A percentile compares a stretch with the other conserved stretches of the same genome.
Conservation (phyloP, 306 rosid genomes). For the Prunus fruticosa region DNA sequence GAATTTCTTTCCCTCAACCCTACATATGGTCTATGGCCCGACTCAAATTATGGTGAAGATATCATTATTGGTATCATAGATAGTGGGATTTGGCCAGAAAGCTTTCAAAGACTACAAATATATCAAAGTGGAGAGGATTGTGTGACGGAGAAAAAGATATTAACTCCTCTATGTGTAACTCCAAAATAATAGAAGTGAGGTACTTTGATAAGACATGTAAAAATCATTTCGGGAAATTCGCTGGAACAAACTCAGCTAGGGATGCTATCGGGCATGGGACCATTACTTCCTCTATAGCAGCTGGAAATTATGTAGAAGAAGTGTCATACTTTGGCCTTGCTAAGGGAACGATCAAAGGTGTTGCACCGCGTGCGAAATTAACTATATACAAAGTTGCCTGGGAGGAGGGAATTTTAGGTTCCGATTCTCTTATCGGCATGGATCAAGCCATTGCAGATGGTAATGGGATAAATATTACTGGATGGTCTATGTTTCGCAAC, state of each 20-base stretch:
- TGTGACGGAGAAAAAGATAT: background rate
- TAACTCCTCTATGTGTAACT: background rate
- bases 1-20: background rate
- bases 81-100: background rate
- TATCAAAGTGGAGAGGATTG: background rate
- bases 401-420: background rate
- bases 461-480: background rate
- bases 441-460: background rate
- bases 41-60: background rate
- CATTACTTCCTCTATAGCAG: background rate
- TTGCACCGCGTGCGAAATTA: background rate
- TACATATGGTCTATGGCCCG: background rate
- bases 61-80: background rate
- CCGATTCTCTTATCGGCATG: background rate
- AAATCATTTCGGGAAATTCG: background rate
- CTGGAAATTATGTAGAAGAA: background rate
- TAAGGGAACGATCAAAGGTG: background rate
- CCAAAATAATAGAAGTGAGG: background rate
- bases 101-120: background rate
- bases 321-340: background rate
- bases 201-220: background rate
- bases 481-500: background rate
- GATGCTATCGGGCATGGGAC: background rate
- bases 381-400: background rate
- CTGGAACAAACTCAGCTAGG: background rate